Evolutionary conservation across 345 rosid genomes (phyloP).

Genomic region (Eucalyptus cloeziana): DNA sequence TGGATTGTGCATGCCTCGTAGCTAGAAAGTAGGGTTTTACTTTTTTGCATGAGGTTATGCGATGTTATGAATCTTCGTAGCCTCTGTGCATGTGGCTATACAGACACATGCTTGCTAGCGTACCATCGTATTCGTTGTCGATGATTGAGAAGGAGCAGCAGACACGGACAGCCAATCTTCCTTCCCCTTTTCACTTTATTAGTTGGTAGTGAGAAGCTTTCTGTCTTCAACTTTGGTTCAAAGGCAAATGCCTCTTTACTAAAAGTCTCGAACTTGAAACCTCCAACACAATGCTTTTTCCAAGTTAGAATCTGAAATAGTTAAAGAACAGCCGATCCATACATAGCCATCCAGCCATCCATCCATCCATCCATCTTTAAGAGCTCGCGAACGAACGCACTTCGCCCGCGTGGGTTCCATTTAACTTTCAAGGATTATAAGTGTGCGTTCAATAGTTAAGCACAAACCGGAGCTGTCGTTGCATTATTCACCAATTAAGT

Average conservation of each 20-base stretch:
- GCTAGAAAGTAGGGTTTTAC: not conserved
- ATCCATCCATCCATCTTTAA: not conserved
- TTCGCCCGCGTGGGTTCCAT: not conserved
- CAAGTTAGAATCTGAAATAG: not conserved
- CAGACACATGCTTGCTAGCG: not conserved
- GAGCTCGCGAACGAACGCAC: not conserved
- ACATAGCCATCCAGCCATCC: not conserved
- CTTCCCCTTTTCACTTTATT: not conserved
- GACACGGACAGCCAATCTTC: not conserved
- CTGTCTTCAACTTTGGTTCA: not conserved
- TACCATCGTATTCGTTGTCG: not conserved
- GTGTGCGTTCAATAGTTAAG: not conserved
- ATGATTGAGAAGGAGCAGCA: not conserved
- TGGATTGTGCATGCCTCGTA: not conserved
- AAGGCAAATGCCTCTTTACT: not conserved
- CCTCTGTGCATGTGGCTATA: not conserved
- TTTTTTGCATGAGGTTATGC: not conserved
- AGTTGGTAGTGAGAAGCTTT: not conserved
- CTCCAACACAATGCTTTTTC: not conserved
- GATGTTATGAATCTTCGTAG: not conserved
- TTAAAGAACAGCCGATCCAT: not conserved
- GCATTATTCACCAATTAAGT: not conserved
- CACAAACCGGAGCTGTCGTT: not conserved
- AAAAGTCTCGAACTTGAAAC: not conserved
- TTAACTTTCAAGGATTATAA: not conserved